Conservation (phyloP, 179 eudicot genomes). For the Silene vulgaris region DNA sequence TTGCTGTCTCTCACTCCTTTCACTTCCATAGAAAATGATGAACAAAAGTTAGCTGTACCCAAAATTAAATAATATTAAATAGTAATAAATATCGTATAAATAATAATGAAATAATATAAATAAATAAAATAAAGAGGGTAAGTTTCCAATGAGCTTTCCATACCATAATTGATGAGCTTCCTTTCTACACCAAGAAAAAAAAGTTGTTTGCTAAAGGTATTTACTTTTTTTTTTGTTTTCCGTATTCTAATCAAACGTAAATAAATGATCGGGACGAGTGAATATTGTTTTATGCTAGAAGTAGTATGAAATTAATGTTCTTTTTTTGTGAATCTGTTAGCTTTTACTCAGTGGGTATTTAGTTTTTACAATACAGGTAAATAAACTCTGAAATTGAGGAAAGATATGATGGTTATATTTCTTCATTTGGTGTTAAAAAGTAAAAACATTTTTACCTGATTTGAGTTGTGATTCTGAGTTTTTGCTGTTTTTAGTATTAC, state of each 20-base stretch:
- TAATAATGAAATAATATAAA: not conserved
- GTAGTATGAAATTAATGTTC: not conserved
- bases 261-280: not conserved
- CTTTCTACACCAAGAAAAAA: conserved; percentile 15
- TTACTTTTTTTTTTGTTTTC: no score
- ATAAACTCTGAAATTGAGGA: conserved; percentile 18
- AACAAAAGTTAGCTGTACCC: no score
- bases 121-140: not conserved
- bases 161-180: conserved; percentile 21
- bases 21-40: not conserved
- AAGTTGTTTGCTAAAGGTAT: conserved; percentile 21
- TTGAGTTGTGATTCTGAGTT: conserved; percentile 15
- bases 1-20: conserved; percentile 12
- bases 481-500: conserved; percentile 11
- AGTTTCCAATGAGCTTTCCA: conserved; percentile 17
- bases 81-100: not conserved
- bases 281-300: not conserved
- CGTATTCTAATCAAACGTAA: no score
- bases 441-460: conserved; percentile 15
- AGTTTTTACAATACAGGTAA: conserved; percentile 13
- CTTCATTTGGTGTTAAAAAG: conserved; percentile 24
- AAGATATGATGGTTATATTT: conserved; percentile 10
- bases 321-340: not conserved
- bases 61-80: no score
- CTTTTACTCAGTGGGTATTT: conserved; percentile 24